Evolutionary conservation across 768 basidiomycete genomes (phyloP).

Genomic region (Lentinus tigrinus): DNA sequence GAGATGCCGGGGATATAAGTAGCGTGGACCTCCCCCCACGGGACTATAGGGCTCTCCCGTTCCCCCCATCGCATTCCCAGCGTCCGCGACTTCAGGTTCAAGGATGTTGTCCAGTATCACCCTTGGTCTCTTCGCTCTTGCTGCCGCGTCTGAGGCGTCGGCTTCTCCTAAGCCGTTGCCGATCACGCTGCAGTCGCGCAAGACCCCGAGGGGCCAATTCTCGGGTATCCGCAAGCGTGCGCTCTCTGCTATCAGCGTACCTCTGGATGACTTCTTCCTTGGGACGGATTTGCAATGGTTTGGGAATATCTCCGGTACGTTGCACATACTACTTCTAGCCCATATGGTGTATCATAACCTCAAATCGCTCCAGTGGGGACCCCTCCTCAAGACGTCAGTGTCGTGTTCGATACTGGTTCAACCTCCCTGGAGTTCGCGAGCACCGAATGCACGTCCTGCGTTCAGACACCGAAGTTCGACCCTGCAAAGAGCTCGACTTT

Average conservation of each 20-base stretch:
- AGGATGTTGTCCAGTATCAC: constrained; percentile 6
- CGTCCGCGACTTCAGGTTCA: not conserved
- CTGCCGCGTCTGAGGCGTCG: constrained; percentile 3
- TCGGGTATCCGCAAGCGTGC: constrained; percentile 16
- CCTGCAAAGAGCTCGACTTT: constrained; percentile 50
- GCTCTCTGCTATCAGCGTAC: constrained; percentile 37
- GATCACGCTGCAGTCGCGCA: constrained; percentile 23
- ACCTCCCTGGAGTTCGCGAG: constrained; percentile 48
- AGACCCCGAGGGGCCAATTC: constrained; percentile 15
- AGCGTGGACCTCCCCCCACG: no score
- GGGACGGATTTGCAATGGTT: constrained; percentile 66
- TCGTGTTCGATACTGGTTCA: constrained; percentile 62
- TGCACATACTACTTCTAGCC: not conserved
- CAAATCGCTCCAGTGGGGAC: constrained; percentile 42
- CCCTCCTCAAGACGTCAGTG: constrained; percentile 45
- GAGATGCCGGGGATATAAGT: no score
- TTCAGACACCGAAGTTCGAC: constrained; percentile 47
- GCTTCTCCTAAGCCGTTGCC: constrained; percentile 5
- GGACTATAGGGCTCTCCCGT: no score
- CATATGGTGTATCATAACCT: not conserved
- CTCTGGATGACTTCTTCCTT: constrained; percentile 50
- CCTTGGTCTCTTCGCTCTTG: constrained; percentile 8
- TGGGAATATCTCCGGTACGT: constrained; percentile 46
- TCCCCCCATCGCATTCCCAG: no score
- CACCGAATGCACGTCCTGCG: constrained; percentile 45